Evolutionary conservation across 2,329 filamentous ascomycete species (phyloP), one percentile per base, ranked within the genome.

Genomic region (Simplicillium aogashimaense): DNA sequence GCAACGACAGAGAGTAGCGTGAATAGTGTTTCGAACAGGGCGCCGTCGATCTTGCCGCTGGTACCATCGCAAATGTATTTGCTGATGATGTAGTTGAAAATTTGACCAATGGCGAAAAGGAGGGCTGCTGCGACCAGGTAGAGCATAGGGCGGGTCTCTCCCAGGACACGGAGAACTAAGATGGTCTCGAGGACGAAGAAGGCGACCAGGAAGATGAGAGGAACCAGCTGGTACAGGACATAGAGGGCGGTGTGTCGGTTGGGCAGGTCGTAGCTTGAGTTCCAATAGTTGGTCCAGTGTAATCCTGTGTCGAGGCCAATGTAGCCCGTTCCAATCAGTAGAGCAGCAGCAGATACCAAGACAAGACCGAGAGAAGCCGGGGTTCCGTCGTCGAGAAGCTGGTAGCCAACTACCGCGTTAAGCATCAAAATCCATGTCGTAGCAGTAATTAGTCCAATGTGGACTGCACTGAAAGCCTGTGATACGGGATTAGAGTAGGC

Each of bases 21-120:
- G 66, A 98, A 97, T 7, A 97, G 67, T 0, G 89, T 94, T 61
- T 95, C 78, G 60, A 98, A 98, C 1, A 98, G 65, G 6, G 90
- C 79, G 37, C 92, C 92, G 56, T 98, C 90, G 55, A 98, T 94
- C 60, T 85, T 88, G 49, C 88, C 87, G 33, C 70, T 57, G 0
- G 88, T 86, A 35, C 86, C 86, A 16, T 81, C 72, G 69, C 92
- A 98, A 45, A 98, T 87, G 58, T 95, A 83, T 12, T 81, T 76
- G 69, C 89, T 97, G 62, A 95, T 74, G 42, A 89, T 84, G 59
- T 95, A 98, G 66, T 95, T 86, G 74, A 98, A 98, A 48, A 98
- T 76, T 58, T 98, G 92, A 14, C 88, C 90, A 43, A 94, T 75
- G 18, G 86, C 88, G 58, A 98, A 98, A 13, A 95, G 71, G 3